phyloP scores from a whole-genome alignment of 2,329 filamentous ascomycete species.

The Sclerotinia subarctica region DNA sequence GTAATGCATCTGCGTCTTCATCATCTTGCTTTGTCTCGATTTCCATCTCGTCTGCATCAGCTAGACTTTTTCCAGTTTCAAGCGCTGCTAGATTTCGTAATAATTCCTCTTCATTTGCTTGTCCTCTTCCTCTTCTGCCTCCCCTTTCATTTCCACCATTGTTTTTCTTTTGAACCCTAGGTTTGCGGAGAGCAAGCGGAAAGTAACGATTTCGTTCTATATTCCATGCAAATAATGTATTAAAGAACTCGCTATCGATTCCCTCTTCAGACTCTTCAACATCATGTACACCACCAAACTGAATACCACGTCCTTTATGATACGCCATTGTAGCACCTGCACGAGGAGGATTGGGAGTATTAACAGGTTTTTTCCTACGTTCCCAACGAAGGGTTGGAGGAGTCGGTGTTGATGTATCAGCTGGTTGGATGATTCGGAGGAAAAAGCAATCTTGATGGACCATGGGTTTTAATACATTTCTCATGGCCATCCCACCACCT shows the following conservation, averaged over 20 bases:
- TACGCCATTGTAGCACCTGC: slow-evolving; percentile 91
- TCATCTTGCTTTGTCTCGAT: slow-evolving; percentile 47
- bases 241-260: slow-evolving; percentile 97
- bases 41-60: slow-evolving; percentile 49
- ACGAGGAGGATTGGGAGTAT: slow-evolving; percentile 76
- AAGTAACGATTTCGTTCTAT: slow-evolving; percentile 95
- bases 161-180: slow-evolving; percentile 64
- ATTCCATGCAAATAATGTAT: slow-evolving; percentile 88
- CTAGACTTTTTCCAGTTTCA: slow-evolving; percentile 67
- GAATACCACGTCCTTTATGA: slow-evolving; percentile 88
- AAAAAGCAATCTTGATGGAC: slow-evolving; percentile 96
- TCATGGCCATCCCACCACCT: slow-evolving; percentile 55
- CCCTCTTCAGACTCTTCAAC: slow-evolving; percentile 89
- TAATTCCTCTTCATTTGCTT: slow-evolving; percentile 89
- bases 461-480: slow-evolving; percentile 77
- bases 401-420: slow-evolving; percentile 63
- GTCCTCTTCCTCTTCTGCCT: slow-evolving; percentile 68
- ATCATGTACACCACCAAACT: slow-evolving; percentile 93
- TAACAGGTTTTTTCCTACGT: slow-evolving; percentile 85
- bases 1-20: slow-evolving; percentile 48
- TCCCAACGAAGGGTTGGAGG: slow-evolving; percentile 84
- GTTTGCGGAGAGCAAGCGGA: slow-evolving; percentile 71
- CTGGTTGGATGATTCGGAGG: slow-evolving; percentile 72
- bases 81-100: slow-evolving; percentile 82
- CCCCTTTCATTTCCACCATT: slow-evolving; percentile 55